These are phyloP conservation scores for Rhynchospora pubera DNA, from an alignment of 176 grass and related monocot genomes.

Conservation along the genomic window DNA sequence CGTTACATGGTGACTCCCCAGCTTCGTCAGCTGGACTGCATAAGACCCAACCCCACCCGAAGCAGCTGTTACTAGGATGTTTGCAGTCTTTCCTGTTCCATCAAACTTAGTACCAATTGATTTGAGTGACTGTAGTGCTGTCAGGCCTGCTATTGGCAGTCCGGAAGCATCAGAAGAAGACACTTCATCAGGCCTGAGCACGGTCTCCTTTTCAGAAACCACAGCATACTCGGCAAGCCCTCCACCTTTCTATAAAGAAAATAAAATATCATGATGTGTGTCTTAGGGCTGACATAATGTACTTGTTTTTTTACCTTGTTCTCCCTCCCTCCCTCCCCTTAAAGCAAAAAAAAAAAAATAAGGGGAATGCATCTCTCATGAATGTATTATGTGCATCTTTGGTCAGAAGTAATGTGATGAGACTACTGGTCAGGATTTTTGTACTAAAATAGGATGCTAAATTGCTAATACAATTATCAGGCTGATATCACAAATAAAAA, in stretches of 20 bases:
- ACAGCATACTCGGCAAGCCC: slow-evolving; percentile 52
- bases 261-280: background rate
- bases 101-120: slow-evolving; percentile 41
- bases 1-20: slow-evolving; percentile 16
- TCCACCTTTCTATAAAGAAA: slow-evolving; percentile 35
- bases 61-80: slow-evolving; percentile 10
- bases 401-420: no score
- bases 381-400: no score
- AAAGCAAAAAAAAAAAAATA: no score
- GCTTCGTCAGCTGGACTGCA: slow-evolving; percentile 22
- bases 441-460: background rate
- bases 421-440: no score
- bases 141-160: slow-evolving; percentile 38
- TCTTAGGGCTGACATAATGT: no score
- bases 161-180: slow-evolving; percentile 31
- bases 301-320: no score
- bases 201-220: slow-evolving; percentile 15
- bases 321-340: no score
- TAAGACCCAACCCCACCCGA: slow-evolving; percentile 18
- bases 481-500: background rate
- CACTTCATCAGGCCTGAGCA: slow-evolving; percentile 25
- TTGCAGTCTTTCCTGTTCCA: slow-evolving; percentile 26
- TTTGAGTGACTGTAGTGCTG: slow-evolving; percentile 30
- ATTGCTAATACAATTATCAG: background rate
- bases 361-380: no score